Conservation (phyloP, 176 grass and related monocot genomes). For the Eragrostis nindensis region DNA sequence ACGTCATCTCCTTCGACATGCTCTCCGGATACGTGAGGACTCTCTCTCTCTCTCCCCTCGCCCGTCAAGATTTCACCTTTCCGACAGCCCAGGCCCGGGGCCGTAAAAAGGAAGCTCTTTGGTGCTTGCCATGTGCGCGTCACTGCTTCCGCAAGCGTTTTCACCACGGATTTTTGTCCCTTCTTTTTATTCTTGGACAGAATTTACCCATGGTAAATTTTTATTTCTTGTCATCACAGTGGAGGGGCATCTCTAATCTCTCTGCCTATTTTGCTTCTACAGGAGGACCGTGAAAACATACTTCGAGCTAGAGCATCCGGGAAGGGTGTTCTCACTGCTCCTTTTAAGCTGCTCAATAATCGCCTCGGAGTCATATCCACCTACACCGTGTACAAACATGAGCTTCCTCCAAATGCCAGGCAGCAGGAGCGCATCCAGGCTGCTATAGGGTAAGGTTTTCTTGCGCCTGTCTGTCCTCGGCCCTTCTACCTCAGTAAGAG, state of each 20-base stretch:
- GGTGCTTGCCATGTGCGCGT: constrained; percentile 47
- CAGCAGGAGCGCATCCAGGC: constrained; percentile 64
- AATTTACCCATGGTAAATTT: constrained; percentile 4
- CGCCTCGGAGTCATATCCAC: constrained; percentile 92
- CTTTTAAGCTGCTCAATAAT: constrained; percentile 85
- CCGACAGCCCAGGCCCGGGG: constrained; percentile 33
- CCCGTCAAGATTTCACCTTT: constrained; percentile 36
- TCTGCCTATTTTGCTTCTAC: background rate
- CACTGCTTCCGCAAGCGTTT: constrained; percentile 16
- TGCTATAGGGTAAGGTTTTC: constrained; percentile 70
- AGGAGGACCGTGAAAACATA: constrained; percentile 96
- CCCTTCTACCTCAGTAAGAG: constrained; percentile 2
- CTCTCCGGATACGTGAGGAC: constrained; percentile 78
- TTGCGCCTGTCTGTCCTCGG: background rate
- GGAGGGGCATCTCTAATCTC: background rate
- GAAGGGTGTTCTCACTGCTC: constrained; percentile 93
- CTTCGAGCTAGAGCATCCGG: constrained; percentile 78
- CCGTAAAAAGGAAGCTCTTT: constrained; percentile 46
- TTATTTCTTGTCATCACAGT: background rate
- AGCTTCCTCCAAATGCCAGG: constrained; percentile 70
- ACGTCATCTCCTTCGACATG: constrained; percentile 95
- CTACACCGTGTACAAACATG: constrained; percentile 86
- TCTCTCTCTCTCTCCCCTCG: background rate
- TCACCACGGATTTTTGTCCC: constrained; percentile 2
- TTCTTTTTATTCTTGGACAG: background rate